phyloP scores from a whole-genome alignment of 805 yeast species.

The Lipomyces yamanashiensis region DNA sequence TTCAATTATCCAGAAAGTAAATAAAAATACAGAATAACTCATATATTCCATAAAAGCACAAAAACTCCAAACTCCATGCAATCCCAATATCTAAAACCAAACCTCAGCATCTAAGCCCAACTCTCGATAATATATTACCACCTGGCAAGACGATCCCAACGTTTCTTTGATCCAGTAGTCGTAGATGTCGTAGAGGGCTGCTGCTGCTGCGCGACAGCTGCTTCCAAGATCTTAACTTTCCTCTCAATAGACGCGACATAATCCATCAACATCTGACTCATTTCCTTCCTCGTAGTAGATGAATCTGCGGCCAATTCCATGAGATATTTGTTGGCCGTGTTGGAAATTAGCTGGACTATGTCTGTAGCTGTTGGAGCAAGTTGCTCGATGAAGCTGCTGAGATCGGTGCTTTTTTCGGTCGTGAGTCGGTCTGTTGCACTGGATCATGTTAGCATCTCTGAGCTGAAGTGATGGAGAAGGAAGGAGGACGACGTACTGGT shows the following conservation, averaged over 20 bases:
- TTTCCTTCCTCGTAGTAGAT: constrained; percentile 18
- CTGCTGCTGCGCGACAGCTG: constrained; percentile 7
- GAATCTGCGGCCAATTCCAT: constrained; percentile 31
- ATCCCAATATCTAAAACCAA: not conserved
- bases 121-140: no score
- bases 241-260: constrained; percentile 18
- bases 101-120: not conserved
- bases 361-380: constrained; percentile 14
- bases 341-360: constrained; percentile 23
- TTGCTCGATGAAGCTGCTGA: constrained; percentile 11
- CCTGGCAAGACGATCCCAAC: constrained; percentile 21
- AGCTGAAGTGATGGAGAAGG: no score
- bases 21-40: no score
- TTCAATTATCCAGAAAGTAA: no score
- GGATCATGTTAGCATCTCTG: not conserved
- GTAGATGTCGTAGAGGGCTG: not conserved
- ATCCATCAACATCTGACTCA: constrained; percentile 18
- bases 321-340: constrained; percentile 20
- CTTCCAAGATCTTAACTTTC: constrained; percentile 11
- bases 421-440: constrained; percentile 19
- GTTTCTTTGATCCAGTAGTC: not conserved
- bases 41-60: not conserved
- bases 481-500: constrained; percentile 16
- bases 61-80: not conserved
- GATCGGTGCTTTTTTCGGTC: constrained; percentile 10